Evolutionary conservation across 805 yeast genomes (phyloP).

Genomic region (Wickerhamiella kazuoi): DNA sequence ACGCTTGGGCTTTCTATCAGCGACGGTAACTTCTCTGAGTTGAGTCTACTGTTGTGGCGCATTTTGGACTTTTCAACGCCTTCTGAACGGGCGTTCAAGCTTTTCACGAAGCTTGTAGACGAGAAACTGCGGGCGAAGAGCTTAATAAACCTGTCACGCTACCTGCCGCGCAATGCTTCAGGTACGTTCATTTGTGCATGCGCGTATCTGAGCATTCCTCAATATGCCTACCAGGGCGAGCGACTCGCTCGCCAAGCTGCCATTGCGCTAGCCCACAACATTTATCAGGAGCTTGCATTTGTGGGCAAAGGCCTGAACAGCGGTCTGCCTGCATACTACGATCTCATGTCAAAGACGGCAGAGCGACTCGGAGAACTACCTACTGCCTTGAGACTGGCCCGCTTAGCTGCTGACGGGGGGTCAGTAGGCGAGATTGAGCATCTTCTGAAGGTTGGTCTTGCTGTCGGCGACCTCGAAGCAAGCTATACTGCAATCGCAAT

Average conservation of each 20-base stretch:
- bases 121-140: conserved; percentile 2
- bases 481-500: conserved; percentile 23
- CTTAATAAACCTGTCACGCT: neutral
- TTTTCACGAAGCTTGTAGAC: conserved; percentile 1
- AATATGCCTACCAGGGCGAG: neutral
- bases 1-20: neutral
- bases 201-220: neutral
- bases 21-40: neutral
- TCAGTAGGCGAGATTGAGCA: neutral
- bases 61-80: conserved; percentile 1
- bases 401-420: conserved; percentile 10
- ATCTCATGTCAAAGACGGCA: neutral
- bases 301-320: neutral
- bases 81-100: neutral
- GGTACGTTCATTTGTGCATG: conserved; percentile 1
- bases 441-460: conserved; percentile 16
- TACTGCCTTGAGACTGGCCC: conserved; percentile 24
- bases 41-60: conserved; percentile 3
- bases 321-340: neutral
- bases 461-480: conserved; percentile 17
- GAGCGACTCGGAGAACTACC: conserved; percentile 2
- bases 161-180: conserved; percentile 1
- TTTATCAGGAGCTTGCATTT: conserved; percentile 1
- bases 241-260: neutral
- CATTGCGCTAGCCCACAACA: neutral